Conservation (phyloP, 2,329 filamentous ascomycete genomes). For the Hirsutella rhossiliensis region DNA sequence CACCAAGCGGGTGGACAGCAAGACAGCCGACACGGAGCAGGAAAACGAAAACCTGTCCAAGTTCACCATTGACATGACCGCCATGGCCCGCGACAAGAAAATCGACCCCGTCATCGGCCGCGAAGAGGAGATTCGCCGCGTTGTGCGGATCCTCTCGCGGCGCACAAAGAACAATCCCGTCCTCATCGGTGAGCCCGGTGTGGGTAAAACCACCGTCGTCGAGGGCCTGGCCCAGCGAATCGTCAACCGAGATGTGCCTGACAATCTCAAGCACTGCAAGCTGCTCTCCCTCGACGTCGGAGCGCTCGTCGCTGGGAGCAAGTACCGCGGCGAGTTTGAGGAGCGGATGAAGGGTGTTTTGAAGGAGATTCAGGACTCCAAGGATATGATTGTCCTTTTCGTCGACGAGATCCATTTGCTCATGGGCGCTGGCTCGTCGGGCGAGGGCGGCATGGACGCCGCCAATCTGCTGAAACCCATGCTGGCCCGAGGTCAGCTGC, state of each 20-base stretch:
- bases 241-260: conserved; percentile 91
- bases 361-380: conserved; percentile 90
- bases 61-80: conserved; percentile 97
- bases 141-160: conserved; percentile 82
- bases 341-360: conserved; percentile 98
- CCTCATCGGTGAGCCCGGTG: conserved; percentile 93
- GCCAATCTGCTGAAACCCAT: conserved; percentile 97
- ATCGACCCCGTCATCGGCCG: conserved; percentile 94
- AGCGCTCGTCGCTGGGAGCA: conserved; percentile 89
- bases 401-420: conserved; percentile 98
- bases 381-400: conserved; percentile 95
- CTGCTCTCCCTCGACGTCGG: conserved; percentile 92
- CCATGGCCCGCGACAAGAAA: conserved; percentile 92
- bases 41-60: conserved; percentile 95
- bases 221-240: conserved; percentile 93
- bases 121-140: conserved; percentile 88
- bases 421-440: conserved; percentile 91
- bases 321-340: conserved; percentile 97
- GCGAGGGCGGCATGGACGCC: conserved; percentile 97
- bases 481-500: conserved; percentile 89
- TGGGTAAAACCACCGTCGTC: conserved; percentile 96
- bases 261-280: conserved; percentile 88
- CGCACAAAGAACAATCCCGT: conserved; percentile 98
- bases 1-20: conserved; percentile 87
- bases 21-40: conserved; percentile 84